These are phyloP conservation scores for Lentinus brumalis DNA, from an alignment of 768 basidiomycete species.

Conservation along the genomic window DNA sequence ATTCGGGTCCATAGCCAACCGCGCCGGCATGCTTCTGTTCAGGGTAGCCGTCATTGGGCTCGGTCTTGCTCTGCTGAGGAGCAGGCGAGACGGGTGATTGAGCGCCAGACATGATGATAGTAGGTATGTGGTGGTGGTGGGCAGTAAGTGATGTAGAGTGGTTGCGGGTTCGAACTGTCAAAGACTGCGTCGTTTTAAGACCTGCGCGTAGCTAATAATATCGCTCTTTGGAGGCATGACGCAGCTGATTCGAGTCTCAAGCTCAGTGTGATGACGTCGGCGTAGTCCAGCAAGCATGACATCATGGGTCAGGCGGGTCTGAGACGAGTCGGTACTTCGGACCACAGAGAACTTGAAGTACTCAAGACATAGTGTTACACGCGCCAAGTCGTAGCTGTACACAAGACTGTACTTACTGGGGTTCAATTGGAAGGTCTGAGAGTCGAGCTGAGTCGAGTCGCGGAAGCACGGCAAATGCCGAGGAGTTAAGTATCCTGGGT, in stretches of 20 bases:
- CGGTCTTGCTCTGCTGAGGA: neutral
- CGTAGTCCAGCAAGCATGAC: conserved; percentile 7
- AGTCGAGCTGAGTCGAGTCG: no score
- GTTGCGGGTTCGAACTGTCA: no score
- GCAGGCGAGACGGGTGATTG: conserved; percentile 10
- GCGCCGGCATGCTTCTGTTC: conserved; percentile 46
- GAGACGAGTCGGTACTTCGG: no score
- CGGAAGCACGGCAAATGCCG: no score
- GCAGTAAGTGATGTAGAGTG: neutral
- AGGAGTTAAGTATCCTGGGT: neutral
- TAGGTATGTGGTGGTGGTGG: neutral
- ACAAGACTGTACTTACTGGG: no score
- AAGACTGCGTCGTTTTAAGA: neutral
- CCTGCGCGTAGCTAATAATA: conserved; percentile 1
- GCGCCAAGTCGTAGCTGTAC: no score
- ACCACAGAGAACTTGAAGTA: no score
- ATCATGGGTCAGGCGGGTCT: neutral
- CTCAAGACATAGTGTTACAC: no score
- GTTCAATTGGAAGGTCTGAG: no score
- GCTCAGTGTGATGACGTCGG: conserved; percentile 5
- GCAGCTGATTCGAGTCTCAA: no score
- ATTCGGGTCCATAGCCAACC: conserved; percentile 42
- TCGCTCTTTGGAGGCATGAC: conserved; percentile 12
- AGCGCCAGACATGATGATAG: conserved; percentile 2
- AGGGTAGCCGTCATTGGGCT: conserved; percentile 31